Percentiles rank a stretch among this genome's conserved stretches.
Evolutionary conservation across 2,329 filamentous ascomycete genomes (phyloP).

Genomic region (Neurospora sp.): DNA sequence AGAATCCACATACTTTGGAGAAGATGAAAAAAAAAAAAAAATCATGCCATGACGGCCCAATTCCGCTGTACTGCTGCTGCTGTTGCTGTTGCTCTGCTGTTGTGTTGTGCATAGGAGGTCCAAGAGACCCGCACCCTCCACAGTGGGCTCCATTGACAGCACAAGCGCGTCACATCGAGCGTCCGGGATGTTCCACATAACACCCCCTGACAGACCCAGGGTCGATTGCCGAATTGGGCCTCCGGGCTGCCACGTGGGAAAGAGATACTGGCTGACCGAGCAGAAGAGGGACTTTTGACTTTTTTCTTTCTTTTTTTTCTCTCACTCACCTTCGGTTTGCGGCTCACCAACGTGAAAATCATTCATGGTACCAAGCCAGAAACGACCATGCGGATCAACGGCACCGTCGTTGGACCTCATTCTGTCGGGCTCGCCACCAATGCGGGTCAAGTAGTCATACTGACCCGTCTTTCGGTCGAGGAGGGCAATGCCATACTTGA

Average conservation of each 20-base stretch:
- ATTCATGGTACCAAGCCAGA: constrained; percentile 83
- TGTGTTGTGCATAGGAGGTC: not conserved
- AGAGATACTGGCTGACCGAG: constrained; percentile 2
- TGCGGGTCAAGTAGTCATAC: constrained; percentile 44
- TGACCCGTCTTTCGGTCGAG: constrained; percentile 53
- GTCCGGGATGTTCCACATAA: not conserved
- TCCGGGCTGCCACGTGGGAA: constrained; percentile 10
- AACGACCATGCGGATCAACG: constrained; percentile 68
- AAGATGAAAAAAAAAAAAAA: not conserved
- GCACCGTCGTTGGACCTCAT: constrained; percentile 73
- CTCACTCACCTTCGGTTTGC: constrained; percentile 44
- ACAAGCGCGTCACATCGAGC: not conserved
- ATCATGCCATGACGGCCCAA: not conserved
- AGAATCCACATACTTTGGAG: not conserved
- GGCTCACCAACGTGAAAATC: constrained; percentile 53
- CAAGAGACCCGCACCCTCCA: not conserved
- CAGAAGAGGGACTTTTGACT: not conserved
- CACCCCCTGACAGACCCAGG: not conserved
- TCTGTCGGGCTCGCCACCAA: constrained; percentile 31
- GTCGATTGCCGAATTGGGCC: not conserved
- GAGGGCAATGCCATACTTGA: constrained; percentile 75
- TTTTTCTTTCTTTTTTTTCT: constrained; percentile 10
- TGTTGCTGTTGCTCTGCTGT: not conserved
- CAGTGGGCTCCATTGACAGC: not conserved
- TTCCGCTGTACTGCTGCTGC: not conserved